Conservation (phyloP, 2,329 filamentous ascomycete genomes). For the Xylariaceae sp. region DNA sequence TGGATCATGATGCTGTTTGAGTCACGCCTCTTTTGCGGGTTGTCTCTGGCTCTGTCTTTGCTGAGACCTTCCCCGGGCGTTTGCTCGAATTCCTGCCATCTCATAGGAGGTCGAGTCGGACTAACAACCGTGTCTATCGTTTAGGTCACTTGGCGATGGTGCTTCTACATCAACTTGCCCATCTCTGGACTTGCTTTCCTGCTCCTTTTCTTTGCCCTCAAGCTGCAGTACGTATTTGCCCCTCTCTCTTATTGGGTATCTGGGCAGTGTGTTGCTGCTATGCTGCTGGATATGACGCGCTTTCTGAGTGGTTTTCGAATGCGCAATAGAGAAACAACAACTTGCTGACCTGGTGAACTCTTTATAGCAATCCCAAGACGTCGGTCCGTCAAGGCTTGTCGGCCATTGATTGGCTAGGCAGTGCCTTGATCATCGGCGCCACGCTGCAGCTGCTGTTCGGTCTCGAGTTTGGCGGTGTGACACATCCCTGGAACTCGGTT, state of each 20-base stretch:
- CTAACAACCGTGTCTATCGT: neutral
- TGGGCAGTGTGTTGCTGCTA: neutral
- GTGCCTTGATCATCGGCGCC: conserved; percentile 61
- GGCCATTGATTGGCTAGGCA: conserved; percentile 56
- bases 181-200: conserved; percentile 43
- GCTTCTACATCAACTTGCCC: conserved; percentile 60
- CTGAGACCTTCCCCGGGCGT: neutral
- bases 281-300: neutral
- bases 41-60: neutral
- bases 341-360: neutral
- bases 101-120: neutral
- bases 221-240: conserved; percentile 45
- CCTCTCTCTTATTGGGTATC: neutral
- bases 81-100: neutral
- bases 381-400: conserved; percentile 56
- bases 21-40: neutral
- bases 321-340: neutral
- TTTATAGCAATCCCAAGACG: conserved; percentile 52
- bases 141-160: conserved; percentile 60
- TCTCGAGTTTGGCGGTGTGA: conserved; percentile 75
- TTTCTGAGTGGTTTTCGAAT: neutral
- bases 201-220: conserved; percentile 56
- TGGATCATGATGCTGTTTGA: neutral
- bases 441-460: conserved; percentile 84
- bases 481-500: conserved; percentile 68